Base-by-base conservation (phyloP, 1,139 yeast species). In the Eremothecium sinecaudum region DNA sequence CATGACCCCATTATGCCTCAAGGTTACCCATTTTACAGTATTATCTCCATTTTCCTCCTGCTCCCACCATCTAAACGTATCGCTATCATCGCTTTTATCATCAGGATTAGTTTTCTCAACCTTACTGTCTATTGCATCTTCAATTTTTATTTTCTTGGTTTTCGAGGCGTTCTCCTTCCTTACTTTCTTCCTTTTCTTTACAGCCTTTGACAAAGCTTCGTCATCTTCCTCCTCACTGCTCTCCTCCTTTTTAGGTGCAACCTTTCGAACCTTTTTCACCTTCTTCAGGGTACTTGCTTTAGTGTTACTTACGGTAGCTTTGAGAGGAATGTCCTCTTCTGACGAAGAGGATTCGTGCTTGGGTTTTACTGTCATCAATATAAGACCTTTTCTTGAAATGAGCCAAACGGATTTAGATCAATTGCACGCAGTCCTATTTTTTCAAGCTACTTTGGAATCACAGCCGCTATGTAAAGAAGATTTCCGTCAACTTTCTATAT, bases 21-120 rank as follows among this genome's bases (percentile, higher is more conserved):
- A 63, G 2, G 87, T 70, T 26, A 73, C 78, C 98, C 97, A 90
- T 55, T 84, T 83, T 38, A 78, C 67, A 31, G 79, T 73, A 12
- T 79, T 90, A 50, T 84, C 86, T 28, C 67, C 56, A 34, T 78
- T 77, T 31, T 69, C 69, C 31, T 75, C 73, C 34, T 72, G 77
- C 58, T 83, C 93, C 95, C 96, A 86, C 95, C 96, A 86, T 53
- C 73, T 78, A 56, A 73, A 80, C 4, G 63, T 66, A 6, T 71
- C 80, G 4, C 73, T 81, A 15, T 73, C 81, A 6, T 74, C 37
- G 23, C 28, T 34, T 29, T 12, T 41, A 18, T 42, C 45, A 13
- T 38, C 30, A 14, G 33, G 31, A 4, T 32, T 41, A 7, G 34
- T 30, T 17, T 33, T 25, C 17, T 34, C 40, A 18, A 23, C 9